phyloP scores from a whole-genome alignment of 768 basidiomycete genomes.

The Calocybe indica region DNA sequence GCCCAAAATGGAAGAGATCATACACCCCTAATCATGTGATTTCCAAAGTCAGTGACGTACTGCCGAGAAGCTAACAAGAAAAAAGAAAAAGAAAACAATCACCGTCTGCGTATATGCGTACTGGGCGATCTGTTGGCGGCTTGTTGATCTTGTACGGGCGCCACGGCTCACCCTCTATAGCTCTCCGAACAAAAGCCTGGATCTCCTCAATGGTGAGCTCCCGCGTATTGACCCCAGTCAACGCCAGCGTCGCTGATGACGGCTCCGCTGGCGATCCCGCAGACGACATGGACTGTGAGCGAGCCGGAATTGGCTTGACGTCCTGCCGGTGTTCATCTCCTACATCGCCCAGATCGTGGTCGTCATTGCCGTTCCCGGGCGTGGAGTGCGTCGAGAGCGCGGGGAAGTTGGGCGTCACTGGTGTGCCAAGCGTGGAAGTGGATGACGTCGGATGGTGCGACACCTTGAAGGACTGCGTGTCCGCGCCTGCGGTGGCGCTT shows the following conservation, averaged over 20 bases:
- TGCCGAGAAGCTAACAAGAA: not conserved
- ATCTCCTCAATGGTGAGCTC: slow-evolving; percentile 72
- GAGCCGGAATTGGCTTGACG: slow-evolving; percentile 6
- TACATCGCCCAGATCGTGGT: not conserved
- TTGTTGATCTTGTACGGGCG: slow-evolving; percentile 78
- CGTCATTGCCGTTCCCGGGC: slow-evolving; percentile 17
- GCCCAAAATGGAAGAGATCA: slow-evolving; percentile 97
- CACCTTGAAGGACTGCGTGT: slow-evolving; percentile 27
- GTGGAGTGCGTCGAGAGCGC: slow-evolving; percentile 15
- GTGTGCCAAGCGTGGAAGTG: slow-evolving; percentile 46
- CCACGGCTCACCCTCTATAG: slow-evolving; percentile 63
- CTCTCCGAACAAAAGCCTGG: slow-evolving; percentile 65
- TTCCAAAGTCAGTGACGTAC: slow-evolving; percentile 20
- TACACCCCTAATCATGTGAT: slow-evolving; percentile 67
- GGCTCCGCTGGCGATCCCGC: slow-evolving; percentile 33
- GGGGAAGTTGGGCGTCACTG: slow-evolving; percentile 23
- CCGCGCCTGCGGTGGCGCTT: slow-evolving; percentile 55
- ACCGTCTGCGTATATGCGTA: slow-evolving; percentile 95
- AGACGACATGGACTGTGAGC: slow-evolving; percentile 15
- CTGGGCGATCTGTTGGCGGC: slow-evolving; percentile 75
- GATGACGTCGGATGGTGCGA: slow-evolving; percentile 41
- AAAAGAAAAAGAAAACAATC: slow-evolving; percentile 7
- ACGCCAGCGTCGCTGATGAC: slow-evolving; percentile 29
- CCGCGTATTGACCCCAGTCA: slow-evolving; percentile 54
- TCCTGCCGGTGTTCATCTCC: too few relatives aligned